phyloP scores from a whole-genome alignment of 2,329 filamentous ascomycete species.

The Cladosporium sp. region DNA sequence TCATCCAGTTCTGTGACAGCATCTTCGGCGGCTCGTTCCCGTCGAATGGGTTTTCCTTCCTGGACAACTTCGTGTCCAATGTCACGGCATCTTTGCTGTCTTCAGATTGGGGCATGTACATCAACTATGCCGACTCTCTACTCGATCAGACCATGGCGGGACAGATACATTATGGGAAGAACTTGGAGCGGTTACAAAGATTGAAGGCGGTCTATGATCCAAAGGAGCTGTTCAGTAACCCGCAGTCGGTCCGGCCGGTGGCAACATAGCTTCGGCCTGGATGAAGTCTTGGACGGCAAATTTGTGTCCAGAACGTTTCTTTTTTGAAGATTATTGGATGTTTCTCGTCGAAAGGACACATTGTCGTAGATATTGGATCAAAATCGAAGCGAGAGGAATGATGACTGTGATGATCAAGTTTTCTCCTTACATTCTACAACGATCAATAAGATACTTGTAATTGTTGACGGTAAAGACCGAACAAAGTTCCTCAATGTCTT shows the following conservation, averaged over 20 bases:
- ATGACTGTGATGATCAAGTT: too few species aligned
- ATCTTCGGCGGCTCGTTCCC: slow-evolving; percentile 13
- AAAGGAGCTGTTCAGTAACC: background rate
- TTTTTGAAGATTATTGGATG: too few species aligned
- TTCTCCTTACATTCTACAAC: too few species aligned
- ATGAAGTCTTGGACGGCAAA: too few species aligned
- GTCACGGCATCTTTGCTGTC: slow-evolving; percentile 6
- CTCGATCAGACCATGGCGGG: slow-evolving; percentile 10
- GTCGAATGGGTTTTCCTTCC: slow-evolving; percentile 13
- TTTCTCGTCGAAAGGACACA: too few species aligned
- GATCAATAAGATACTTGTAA: too few species aligned
- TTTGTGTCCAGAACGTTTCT: too few species aligned
- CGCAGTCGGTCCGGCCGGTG: slow-evolving; percentile 4
- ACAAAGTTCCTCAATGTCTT: too few species aligned
- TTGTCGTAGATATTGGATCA: too few species aligned
- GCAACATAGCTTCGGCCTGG: too few species aligned
- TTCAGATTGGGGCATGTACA: slow-evolving; percentile 18
- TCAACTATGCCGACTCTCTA: slow-evolving; percentile 16
- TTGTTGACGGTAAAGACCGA: too few species aligned
- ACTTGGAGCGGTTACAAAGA: slow-evolving; percentile 1
- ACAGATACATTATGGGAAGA: slow-evolving; percentile 7
- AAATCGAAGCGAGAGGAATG: too few species aligned
- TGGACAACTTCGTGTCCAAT: slow-evolving; percentile 13
- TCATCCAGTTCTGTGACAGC: slow-evolving; percentile 16
- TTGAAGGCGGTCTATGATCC: slow-evolving; percentile 9